Evolutionary conservation across 306 rosid species (phyloP).

Genomic region (Gastrolobium villosum): DNA sequence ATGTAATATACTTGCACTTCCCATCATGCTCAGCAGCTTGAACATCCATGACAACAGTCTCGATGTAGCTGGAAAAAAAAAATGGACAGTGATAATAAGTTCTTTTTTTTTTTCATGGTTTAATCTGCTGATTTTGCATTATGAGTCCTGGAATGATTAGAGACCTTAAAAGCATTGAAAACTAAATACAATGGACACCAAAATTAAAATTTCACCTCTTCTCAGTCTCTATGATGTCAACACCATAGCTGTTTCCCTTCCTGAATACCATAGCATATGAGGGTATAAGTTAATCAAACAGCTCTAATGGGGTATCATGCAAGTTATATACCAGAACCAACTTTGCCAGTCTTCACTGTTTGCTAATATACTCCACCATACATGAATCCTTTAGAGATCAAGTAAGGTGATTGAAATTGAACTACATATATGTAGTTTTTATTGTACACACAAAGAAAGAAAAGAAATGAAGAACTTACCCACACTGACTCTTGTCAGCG

Average conservation of each 20-base stretch:
- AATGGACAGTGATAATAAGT: background rate
- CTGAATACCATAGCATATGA: slow-evolving; percentile 54
- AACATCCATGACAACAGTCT: slow-evolving; percentile 61
- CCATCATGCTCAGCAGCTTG: slow-evolving; percentile 72
- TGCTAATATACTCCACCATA: background rate
- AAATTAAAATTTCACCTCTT: slow-evolving; percentile 60
- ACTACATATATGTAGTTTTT: background rate
- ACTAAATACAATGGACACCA: background rate
- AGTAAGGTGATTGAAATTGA: background rate
- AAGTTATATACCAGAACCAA: background rate
- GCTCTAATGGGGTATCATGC: background rate
- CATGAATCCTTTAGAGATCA: slow-evolving; percentile 1
- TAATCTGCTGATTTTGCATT: slow-evolving; percentile 27
- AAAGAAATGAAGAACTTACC: slow-evolving; percentile 55
- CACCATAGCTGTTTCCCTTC: slow-evolving; percentile 74
- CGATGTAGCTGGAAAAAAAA: slow-evolving; percentile 61
- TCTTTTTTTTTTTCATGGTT: background rate
- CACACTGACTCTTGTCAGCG: slow-evolving; percentile 67
- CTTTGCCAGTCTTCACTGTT: background rate
- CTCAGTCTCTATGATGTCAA: slow-evolving; percentile 67
- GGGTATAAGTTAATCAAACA: slow-evolving; percentile 22
- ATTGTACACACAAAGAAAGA: background rate
- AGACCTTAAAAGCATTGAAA: background rate
- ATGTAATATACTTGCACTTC: slow-evolving; percentile 66
- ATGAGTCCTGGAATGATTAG: background rate